Evolutionary conservation across 352 stramenopile species (phyloP).

Genomic region (Globisporangium viniferum): DNA sequence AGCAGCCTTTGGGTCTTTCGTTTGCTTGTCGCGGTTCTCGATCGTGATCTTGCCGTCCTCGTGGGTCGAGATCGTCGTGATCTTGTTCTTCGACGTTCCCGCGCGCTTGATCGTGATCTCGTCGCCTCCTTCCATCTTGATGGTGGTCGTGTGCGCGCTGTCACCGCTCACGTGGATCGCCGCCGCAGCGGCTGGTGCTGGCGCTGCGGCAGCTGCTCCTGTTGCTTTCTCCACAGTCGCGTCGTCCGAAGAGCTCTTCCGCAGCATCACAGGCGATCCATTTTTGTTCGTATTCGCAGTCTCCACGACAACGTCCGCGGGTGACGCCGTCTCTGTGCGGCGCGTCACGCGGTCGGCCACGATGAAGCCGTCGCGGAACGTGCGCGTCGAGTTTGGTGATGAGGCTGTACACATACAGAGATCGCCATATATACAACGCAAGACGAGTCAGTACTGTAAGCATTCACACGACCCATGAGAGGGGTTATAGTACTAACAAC

Average conservation of each 20-base stretch:
- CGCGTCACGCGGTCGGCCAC: slow-evolving; percentile 47
- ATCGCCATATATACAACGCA: neutral
- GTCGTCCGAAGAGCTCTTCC: neutral
- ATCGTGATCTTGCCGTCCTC: slow-evolving; percentile 79
- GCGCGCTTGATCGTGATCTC: slow-evolving; percentile 78
- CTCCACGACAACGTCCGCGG: neutral
- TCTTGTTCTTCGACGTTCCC: slow-evolving; percentile 52
- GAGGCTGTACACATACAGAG: slow-evolving; percentile 5
- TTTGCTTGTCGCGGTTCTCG: slow-evolving; percentile 34
- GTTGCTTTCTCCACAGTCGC: slow-evolving; percentile 1
- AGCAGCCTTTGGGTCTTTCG: slow-evolving; percentile 1
- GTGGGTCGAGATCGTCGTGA: slow-evolving; percentile 67
- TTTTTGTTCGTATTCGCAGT: neutral
- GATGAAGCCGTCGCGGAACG: slow-evolving; percentile 75
- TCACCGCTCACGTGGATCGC: slow-evolving; percentile 24
- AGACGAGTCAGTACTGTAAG: neutral
- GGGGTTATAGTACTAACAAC: neutral
- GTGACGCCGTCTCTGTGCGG: slow-evolving; percentile 29
- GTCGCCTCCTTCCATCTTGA: slow-evolving; percentile 73
- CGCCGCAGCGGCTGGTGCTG: neutral
- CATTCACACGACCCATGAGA: neutral
- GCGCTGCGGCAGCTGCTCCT: neutral
- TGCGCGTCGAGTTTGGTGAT: slow-evolving; percentile 25
- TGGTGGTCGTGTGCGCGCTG: slow-evolving; percentile 55
- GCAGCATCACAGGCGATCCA: neutral